Base-by-base conservation (phyloP, 2,329 filamentous ascomycete species). In the Talaromyces sp. region DNA sequence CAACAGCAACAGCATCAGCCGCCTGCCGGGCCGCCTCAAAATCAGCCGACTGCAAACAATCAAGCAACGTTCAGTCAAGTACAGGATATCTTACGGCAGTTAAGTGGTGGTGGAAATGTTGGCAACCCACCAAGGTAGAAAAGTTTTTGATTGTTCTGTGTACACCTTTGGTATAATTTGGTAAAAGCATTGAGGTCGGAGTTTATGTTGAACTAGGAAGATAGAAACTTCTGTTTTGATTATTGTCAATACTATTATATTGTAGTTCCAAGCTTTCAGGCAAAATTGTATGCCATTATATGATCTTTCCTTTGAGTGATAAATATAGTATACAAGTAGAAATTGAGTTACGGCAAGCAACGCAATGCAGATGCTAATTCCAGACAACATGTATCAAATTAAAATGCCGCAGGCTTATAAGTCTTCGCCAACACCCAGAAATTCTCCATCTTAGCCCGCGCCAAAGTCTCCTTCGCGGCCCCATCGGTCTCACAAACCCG, bases 401-500 rank as follows among this genome's bases (percentile, higher is more conserved):
- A 65, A 16, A 52, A 19, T 45, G 27, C 24, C 16, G 39, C 50
- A 24, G 47, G 73, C 74, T 82, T 82, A 65, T 79, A 77, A 67
- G 80, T 91, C 82, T 96, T 96, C 0, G 93, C 94, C 70, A 95
- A 79, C 10, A 90, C 90, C 95, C 95, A 99, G 73, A 99, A 94
- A 72, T 90, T 96, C 72, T 98, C 94, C 85, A 98, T 91, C 82
- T 96, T 97, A 6, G 88, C 87, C 70, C 92, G 86, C 13, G 87
- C 81, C 67, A 99, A 78, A 24, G 89, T 84, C 70, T 97, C 92
- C 74, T 91, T 90, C 5, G 94, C 95, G 74, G 96, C 91, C 11
- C 88, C 86, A 75, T 99, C 95, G 2, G 91, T 94, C 79, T 98
- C 95, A 77, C 93, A 97, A n/a, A 95, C 88, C 75, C 92, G 90